Percentiles rank a stretch among this genome's conserved stretches.
Conservation (phyloP, 257 asterid genomes). For the Salvia hispanica region DNA sequence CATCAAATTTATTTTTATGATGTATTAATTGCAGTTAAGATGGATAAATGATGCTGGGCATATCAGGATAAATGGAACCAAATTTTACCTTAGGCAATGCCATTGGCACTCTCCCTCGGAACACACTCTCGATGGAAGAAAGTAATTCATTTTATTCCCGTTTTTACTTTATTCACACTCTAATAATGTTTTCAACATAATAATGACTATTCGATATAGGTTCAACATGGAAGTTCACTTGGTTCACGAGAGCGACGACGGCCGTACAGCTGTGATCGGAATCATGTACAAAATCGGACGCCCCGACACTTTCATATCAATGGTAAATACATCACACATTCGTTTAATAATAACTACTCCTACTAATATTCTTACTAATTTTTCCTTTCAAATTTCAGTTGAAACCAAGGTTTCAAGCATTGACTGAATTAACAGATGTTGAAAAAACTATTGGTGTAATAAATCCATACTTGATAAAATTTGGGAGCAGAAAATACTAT, state of each 20-base stretch:
- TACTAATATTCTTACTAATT: background rate
- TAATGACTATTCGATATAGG: conserved; percentile 29
- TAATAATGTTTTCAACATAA: background rate
- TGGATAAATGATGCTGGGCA: conserved; percentile 61
- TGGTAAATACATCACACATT: background rate
- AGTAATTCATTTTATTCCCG: conserved; percentile 34
- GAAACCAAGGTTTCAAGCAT: conserved; percentile 27
- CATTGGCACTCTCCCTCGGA: conserved; percentile 95
- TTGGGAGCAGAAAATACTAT: conserved; percentile 55
- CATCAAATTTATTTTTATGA: background rate
- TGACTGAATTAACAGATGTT: conserved; percentile 25
- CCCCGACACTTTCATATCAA: conserved; percentile 52
- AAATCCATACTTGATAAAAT: conserved; percentile 45
- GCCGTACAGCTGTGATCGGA: conserved; percentile 64
- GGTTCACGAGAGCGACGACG: conserved; percentile 59
- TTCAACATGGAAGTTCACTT: conserved; percentile 72
- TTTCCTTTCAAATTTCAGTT: conserved; percentile 21
- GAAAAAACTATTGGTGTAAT: conserved; percentile 41
- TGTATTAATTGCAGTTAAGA: conserved; percentile 44
- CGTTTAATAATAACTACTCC: background rate
- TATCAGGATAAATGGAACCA: conserved; percentile 55
- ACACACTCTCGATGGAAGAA: conserved; percentile 66
- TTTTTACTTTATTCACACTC: background rate
- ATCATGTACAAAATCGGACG: conserved; percentile 65
- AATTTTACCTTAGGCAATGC: conserved; percentile 53